Evolutionary conservation across 495 filamentous ascomycete species (phyloP).

Genomic region (Echria macrotheca): DNA sequence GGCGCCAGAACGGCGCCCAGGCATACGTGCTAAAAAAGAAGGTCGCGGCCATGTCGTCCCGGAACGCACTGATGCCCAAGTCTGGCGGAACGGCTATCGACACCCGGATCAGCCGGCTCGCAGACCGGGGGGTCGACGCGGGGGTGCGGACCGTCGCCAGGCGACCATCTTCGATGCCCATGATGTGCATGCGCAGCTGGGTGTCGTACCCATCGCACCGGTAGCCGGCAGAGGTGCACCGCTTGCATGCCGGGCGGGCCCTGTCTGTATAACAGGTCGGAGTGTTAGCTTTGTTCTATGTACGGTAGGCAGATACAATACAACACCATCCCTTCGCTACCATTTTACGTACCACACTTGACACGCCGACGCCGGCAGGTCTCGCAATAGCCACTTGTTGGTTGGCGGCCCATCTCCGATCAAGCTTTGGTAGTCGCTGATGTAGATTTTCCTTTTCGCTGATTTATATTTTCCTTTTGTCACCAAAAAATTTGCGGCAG

Average conservation of each 20-base stretch:
- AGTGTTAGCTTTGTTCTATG: too few species aligned
- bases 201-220: constrained; percentile 2
- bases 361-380: background rate
- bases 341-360: background rate
- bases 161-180: background rate
- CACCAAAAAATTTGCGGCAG: too few species aligned
- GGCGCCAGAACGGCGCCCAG: constrained; percentile 13
- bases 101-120: background rate
- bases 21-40: constrained; percentile 5
- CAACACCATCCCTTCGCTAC: background rate
- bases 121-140: too few species aligned
- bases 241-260: background rate
- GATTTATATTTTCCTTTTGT: too few species aligned
- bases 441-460: too few species aligned
- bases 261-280: background rate
- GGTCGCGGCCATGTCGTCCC: background rate
- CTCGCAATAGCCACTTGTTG: constrained; percentile 2
- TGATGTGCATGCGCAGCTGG: background rate
- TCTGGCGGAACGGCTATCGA: background rate
- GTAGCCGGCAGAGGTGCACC: background rate
- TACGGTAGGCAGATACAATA: too few species aligned
- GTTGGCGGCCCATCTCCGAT: constrained; percentile 2
- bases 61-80: background rate
- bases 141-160: too few species aligned
- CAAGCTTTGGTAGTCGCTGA: too few species aligned